Base-by-base conservation (phyloP, 2,329 filamentous ascomycete genomes). In the Xylaria sp. region DNA sequence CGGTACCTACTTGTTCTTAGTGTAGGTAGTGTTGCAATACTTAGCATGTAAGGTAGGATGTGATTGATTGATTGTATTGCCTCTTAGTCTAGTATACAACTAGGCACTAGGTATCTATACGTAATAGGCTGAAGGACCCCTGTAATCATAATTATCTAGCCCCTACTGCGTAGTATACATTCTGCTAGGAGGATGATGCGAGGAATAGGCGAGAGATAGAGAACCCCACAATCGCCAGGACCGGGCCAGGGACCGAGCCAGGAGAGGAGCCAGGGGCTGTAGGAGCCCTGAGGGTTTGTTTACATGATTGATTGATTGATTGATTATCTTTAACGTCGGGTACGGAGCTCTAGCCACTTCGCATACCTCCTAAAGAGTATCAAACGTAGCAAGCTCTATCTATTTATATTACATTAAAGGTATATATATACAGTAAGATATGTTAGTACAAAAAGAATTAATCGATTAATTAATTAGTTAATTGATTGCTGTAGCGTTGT, bases 161-260 rank as follows among this genome's bases (percentile, higher is more conserved):
- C 11, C 17, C 39, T 42, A 42, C 33, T 42, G 20, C 39, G 6
- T 44, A 31, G 27, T 29, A 29, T n/a, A n/a, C n/a, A n/a, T n/a
- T n/a, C n/a, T n/a, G 15, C 27, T 7, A 10, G 38, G n/a, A 47
- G 49, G 49, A 54, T 53, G 36, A 29, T 54, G 50, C 31, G 50
- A 54, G 50, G 7, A 44, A n/a, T 53, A 54, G 25, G 50, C 49
- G 39, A 55, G 39, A 45, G 36, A 44, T 27, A 22, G 38, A 54
- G 25, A 55, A 47, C 59, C 59, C 59, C 59, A 64, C 62, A 51
- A 39, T 59, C 53, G 22, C 45, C 27, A 20, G 38, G 38, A 20
- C 22, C 13, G 13, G 13, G 25, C 13, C 15, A 22, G 45, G 45
- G 45, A 5, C 3, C 11, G 13, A 49, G 6, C 25, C 45, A 49